Evolutionary conservation across 2,329 filamentous ascomycete species (phyloP).

Genomic region (Helminthosporium solani): DNA sequence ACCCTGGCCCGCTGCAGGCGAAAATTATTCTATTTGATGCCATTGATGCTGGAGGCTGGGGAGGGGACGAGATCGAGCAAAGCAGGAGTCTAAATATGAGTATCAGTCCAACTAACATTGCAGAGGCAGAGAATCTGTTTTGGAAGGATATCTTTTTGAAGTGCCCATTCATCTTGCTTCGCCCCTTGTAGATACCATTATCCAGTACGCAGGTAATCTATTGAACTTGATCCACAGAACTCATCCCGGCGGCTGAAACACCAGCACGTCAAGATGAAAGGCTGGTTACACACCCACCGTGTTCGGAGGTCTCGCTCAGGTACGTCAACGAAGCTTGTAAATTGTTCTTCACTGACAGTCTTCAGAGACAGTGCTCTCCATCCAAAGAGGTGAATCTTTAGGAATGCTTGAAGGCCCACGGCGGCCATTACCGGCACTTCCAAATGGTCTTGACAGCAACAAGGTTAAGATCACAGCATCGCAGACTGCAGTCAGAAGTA

Average conservation of each 20-base stretch:
- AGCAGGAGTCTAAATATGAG: conserved; percentile 15
- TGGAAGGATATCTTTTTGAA: background rate
- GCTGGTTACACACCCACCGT: conserved; percentile 22
- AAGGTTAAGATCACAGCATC: conserved; percentile 14
- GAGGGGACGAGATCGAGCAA: conserved; percentile 3
- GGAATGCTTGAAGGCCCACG: conserved; percentile 2
- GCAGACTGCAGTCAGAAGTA: conserved; percentile 14
- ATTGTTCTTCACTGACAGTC: conserved; percentile 1
- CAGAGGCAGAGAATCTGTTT: conserved; percentile 5
- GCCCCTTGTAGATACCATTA: background rate
- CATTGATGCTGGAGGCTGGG: background rate
- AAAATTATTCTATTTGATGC: conserved; percentile 19
- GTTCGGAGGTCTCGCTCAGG: conserved; percentile 20
- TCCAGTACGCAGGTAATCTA: background rate
- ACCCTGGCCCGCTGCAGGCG: conserved; percentile 24
- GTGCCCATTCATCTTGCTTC: background rate
- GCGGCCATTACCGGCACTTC: conserved; percentile 2
- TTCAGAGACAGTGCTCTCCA: conserved; percentile 12
- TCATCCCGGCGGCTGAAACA: background rate
- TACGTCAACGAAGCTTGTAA: conserved; percentile 5
- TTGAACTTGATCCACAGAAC: background rate
- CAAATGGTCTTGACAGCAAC: conserved; percentile 5
- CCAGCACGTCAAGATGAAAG: conserved; percentile 17
- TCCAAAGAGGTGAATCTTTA: conserved; percentile 10
- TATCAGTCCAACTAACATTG: conserved; percentile 4